These are phyloP conservation scores for Trematosphaeria pertusa DNA, from an alignment of 2,329 filamentous ascomycete genomes.

Conservation along the genomic window DNA sequence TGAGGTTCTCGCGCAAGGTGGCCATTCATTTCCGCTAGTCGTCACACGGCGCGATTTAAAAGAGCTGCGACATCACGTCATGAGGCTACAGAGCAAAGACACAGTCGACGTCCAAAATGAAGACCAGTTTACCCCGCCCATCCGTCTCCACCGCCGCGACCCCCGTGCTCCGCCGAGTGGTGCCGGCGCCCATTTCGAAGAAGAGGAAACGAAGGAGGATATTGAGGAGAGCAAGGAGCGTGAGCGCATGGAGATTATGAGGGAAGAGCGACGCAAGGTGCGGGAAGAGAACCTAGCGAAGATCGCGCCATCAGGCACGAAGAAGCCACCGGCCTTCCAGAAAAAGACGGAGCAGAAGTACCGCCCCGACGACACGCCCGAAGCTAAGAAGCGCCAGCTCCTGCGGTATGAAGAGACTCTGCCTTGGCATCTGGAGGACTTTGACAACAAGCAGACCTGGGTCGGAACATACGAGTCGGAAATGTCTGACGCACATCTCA, in stretches of 20 bases:
- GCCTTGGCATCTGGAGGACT: constrained; percentile 96
- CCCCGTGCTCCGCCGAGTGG: constrained; percentile 68
- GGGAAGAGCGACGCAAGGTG: constrained; percentile 83
- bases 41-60: constrained; percentile 82
- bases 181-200: constrained; percentile 43
- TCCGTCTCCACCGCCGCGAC: constrained; percentile 88
- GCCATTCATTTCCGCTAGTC: constrained; percentile 65
- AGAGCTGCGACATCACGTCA: constrained; percentile 84
- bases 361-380: constrained; percentile 75
- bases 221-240: constrained; percentile 70
- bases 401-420: constrained; percentile 90
- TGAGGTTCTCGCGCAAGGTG: constrained; percentile 35
- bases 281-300: constrained; percentile 87
- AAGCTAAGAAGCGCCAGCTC: constrained; percentile 71
- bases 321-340: constrained; percentile 69
- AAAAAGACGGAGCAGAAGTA: constrained; percentile 90
- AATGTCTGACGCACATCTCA: constrained; percentile 79
- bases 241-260: constrained; percentile 63
- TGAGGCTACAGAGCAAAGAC: constrained; percentile 73
- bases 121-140: constrained; percentile 83
- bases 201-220: constrained; percentile 69
- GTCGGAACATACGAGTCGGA: constrained; percentile 89
- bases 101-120: constrained; percentile 75
- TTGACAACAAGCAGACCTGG: constrained; percentile 94
- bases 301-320: constrained; percentile 81